Conservation (phyloP, 305 asterid species). For the Striga hermonthica region DNA sequence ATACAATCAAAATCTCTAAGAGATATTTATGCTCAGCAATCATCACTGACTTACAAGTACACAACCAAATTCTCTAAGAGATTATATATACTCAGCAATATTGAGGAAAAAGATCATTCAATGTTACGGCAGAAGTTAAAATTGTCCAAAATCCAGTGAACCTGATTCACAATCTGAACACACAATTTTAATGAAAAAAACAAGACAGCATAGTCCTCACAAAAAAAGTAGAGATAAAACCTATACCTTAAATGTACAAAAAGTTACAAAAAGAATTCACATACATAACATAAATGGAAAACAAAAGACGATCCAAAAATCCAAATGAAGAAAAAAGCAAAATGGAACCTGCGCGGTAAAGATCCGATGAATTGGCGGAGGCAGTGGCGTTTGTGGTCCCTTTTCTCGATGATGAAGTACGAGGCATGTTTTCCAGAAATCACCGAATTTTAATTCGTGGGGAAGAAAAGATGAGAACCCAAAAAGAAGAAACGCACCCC, state of each 20-base stretch:
- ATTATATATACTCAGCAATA: not conserved
- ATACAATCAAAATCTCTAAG: no score
- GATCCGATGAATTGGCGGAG: constrained; percentile 68
- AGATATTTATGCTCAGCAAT: no score
- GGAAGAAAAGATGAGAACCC: not conserved
- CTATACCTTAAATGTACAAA: not conserved
- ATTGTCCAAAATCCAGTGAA: constrained; percentile 6
- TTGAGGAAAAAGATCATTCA: not conserved
- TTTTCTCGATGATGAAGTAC: constrained; percentile 53
- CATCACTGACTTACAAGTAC: no score
- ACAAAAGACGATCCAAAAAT: not conserved
- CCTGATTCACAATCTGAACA: constrained; percentile 18
- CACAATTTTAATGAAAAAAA: constrained; percentile 1
- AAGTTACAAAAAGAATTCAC: constrained; percentile 6
- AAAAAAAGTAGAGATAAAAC: not conserved
- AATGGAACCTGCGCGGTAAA: constrained; percentile 67
- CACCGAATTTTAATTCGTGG: not conserved
- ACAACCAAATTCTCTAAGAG: no score
- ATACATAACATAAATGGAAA: not conserved
- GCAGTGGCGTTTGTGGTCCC: constrained; percentile 46
- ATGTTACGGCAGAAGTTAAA: not conserved
- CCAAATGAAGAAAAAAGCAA: not conserved
- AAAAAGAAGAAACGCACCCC: not conserved
- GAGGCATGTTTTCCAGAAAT: constrained; percentile 57
- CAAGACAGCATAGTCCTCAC: constrained; percentile 6